These are phyloP conservation scores for Lizanozyma gosingica DNA, from an alignment of 1,139 yeast genomes.

Conservation along the genomic window DNA sequence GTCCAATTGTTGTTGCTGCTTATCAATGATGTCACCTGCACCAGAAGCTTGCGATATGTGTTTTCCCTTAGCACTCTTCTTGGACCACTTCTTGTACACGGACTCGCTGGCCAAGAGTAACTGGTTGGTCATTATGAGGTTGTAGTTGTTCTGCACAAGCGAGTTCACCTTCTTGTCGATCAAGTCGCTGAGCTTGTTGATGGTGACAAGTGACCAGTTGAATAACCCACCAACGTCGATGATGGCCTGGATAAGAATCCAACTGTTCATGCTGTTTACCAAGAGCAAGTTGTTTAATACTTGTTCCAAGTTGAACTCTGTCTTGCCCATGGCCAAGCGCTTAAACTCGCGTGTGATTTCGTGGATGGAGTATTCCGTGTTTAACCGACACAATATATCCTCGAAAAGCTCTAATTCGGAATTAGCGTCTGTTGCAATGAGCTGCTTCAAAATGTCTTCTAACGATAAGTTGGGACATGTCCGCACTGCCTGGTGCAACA, in stretches of 20 bases:
- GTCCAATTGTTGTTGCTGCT: conserved; percentile 25
- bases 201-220: conserved; percentile 46
- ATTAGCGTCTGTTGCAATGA: conserved; percentile 28
- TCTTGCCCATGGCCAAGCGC: conserved; percentile 9
- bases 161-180: conserved; percentile 43
- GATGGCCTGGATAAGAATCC: conserved; percentile 51
- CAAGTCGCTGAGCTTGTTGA: conserved; percentile 33
- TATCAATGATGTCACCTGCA: conserved; percentile 14
- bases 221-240: conserved; percentile 70
- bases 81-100: conserved; percentile 9
- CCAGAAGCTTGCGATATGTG: not conserved
- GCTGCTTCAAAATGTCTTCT: conserved; percentile 51
- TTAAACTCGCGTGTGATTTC: conserved; percentile 33
- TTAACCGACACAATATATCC: conserved; percentile 59
- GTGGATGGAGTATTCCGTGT: conserved; percentile 47
- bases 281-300: conserved; percentile 18
- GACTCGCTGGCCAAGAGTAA: conserved; percentile 22
- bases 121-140: conserved; percentile 49
- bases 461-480: conserved; percentile 67
- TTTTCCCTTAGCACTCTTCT: conserved; percentile 7
- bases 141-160: conserved; percentile 41
- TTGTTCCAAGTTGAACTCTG: conserved; percentile 24
- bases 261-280: conserved; percentile 34
- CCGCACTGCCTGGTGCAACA: conserved; percentile 73
- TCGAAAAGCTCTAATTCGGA: conserved; percentile 56